phyloP scores from a whole-genome alignment of 768 basidiomycete species.

The Pleurotus cornucopiae region DNA sequence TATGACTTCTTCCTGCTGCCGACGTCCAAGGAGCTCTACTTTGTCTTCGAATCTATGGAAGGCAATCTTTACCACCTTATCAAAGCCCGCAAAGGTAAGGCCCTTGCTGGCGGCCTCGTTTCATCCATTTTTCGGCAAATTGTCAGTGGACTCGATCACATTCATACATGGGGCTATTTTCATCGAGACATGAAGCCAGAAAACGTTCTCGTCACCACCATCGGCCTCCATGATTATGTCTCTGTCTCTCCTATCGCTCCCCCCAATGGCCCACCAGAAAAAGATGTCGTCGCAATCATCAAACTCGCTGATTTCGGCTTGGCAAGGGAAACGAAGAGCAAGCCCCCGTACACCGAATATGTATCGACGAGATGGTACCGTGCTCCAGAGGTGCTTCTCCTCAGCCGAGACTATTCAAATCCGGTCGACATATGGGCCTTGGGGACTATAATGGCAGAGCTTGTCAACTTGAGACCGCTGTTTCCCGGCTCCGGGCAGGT shows the following conservation, averaged over 20 bases:
- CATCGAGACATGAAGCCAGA: conserved; percentile 99
- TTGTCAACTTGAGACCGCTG: conserved; percentile 90
- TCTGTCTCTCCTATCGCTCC: conserved; percentile 68
- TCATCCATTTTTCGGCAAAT: conserved; percentile 94
- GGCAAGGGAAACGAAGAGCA: conserved; percentile 81
- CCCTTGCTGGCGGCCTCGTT: conserved; percentile 94
- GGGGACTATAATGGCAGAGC: conserved; percentile 96
- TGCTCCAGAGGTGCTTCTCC: conserved; percentile 92
- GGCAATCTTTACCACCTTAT: conserved; percentile 99
- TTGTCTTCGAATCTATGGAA: conserved; percentile 99
- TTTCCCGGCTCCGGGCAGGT: conserved; percentile 93
- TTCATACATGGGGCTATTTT: conserved; percentile 91
- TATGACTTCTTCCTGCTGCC: conserved; percentile 99
- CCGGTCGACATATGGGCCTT: conserved; percentile 99
- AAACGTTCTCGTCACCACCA: conserved; percentile 97
- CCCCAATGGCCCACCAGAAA: conserved; percentile 67
- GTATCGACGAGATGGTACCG: conserved; percentile 99
- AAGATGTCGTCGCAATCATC: conserved; percentile 94
- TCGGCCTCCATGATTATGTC: conserved; percentile 89
- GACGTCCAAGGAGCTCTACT: conserved; percentile 92
- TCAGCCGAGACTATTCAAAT: conserved; percentile 90
- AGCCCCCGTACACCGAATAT: conserved; percentile 97
- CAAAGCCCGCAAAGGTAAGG: conserved; percentile 91
- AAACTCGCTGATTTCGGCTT: conserved; percentile 99
- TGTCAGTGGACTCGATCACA: conserved; percentile 85